These are phyloP conservation scores for Yamadazyma buinensis DNA, from an alignment of 1,139 yeast genomes.

Conservation along the genomic window DNA sequence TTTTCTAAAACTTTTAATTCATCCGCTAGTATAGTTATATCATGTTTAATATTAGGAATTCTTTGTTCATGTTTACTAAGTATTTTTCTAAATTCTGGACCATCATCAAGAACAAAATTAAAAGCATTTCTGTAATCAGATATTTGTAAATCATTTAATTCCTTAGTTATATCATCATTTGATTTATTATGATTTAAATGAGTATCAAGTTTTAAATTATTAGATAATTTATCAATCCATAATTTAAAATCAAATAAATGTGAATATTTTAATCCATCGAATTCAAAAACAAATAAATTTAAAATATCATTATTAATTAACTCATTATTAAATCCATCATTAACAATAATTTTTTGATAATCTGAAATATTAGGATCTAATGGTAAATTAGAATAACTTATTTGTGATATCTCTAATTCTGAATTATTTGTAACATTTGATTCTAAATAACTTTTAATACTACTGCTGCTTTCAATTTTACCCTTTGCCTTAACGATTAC, in stretches of 20 bases:
- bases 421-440: neutral
- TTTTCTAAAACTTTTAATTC: slow-evolving; percentile 31
- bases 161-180: neutral
- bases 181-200: neutral
- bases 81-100: slow-evolving; percentile 67
- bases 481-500: slow-evolving; percentile 25
- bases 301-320: slow-evolving; percentile 19
- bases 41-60: slow-evolving; percentile 45
- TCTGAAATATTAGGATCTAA: slow-evolving; percentile 17
- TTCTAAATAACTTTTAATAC: slow-evolving; percentile 9
- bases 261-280: slow-evolving; percentile 17
- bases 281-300: slow-evolving; percentile 29
- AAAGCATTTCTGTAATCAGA: slow-evolving; percentile 28
- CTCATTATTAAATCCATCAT: slow-evolving; percentile 24
- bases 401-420: slow-evolving; percentile 25
- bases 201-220: neutral
- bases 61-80: slow-evolving; percentile 52
- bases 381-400: slow-evolving; percentile 25
- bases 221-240: slow-evolving; percentile 23
- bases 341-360: slow-evolving; percentile 27
- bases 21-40: slow-evolving; percentile 31
- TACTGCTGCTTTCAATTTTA: slow-evolving; percentile 10
- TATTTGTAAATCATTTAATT: slow-evolving; percentile 6
- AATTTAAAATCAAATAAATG: slow-evolving; percentile 27
- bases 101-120: slow-evolving; percentile 53